Percentiles rank a stretch among this genome's conserved stretches.
These are phyloP conservation scores for Erysimum cheiri DNA, from an alignment of 441 rosid genomes.

Conservation along the genomic window DNA sequence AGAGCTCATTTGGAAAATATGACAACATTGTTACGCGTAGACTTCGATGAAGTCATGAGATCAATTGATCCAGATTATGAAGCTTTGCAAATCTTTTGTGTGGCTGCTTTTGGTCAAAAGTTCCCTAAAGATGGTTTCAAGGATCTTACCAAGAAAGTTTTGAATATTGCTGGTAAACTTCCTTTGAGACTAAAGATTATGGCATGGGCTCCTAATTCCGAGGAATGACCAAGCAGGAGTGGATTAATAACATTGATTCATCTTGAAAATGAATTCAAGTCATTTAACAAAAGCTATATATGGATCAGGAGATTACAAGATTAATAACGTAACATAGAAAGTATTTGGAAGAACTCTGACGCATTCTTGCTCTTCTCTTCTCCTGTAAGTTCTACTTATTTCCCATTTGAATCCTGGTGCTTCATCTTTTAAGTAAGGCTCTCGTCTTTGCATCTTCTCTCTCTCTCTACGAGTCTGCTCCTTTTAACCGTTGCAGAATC, in stretches of 20 bases:
- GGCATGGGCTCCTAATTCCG: conserved; percentile 37
- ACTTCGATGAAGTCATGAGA: no score
- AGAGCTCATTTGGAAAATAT: no score
- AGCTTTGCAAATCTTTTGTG: conserved; percentile 26
- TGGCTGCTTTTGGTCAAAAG: conserved; percentile 32
- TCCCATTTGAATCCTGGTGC: background rate
- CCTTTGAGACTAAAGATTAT: conserved; percentile 46
- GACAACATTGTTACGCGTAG: no score
- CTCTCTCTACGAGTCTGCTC: background rate
- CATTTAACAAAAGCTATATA: no score
- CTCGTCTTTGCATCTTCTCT: background rate
- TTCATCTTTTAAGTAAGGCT: background rate
- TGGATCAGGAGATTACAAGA: no score
- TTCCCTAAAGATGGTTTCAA: conserved; percentile 2
- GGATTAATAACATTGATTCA: conserved; percentile 14
- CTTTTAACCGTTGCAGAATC: background rate
- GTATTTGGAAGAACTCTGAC: background rate
- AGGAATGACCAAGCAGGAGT: conserved; percentile 16
- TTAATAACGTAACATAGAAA: no score
- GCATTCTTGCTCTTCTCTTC: background rate
- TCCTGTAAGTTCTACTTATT: background rate
- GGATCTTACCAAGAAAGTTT: conserved; percentile 11
- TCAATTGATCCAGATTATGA: no score
- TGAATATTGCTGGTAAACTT: conserved; percentile 29
- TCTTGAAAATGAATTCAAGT: background rate